phyloP scores from a whole-genome alignment of 805 yeast species.

The Ogataea siamensis region DNA sequence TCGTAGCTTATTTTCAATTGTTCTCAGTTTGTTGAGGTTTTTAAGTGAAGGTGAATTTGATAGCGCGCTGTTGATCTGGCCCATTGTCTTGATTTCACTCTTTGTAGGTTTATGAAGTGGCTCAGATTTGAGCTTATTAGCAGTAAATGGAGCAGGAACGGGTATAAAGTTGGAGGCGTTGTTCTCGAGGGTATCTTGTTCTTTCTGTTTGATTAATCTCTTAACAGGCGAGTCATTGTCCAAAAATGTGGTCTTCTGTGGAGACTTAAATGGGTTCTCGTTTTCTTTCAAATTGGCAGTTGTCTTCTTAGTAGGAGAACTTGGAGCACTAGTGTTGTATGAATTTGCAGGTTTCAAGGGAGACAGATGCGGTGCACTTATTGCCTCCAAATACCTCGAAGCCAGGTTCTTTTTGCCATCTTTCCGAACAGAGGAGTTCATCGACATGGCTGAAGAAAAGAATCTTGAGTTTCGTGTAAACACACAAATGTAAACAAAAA shows the following conservation, averaged over 20 bases:
- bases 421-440: conserved; percentile 19
- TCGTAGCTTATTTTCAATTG: conserved; percentile 30
- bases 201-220: conserved; percentile 34
- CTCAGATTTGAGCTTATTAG: conserved; percentile 1
- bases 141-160: conserved; percentile 21
- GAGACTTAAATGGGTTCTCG: conserved; percentile 26
- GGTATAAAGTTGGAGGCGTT: conserved; percentile 28
- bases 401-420: conserved; percentile 29
- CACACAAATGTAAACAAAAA: conserved; percentile 13
- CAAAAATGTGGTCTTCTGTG: conserved; percentile 4
- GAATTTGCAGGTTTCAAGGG: conserved; percentile 25
- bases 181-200: conserved; percentile 29
- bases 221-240: conserved; percentile 32
- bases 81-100: conserved; percentile 33
- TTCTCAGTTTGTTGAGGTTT: conserved; percentile 32
- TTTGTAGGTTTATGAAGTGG: conserved; percentile 18
- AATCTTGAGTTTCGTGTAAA: conserved; percentile 8
- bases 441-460: conserved; percentile 16
- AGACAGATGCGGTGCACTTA: conserved; percentile 24
- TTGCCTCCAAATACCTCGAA: conserved; percentile 31
- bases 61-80: conserved; percentile 34
- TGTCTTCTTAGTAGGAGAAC: conserved; percentile 12
- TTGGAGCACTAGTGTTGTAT: conserved; percentile 4
- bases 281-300: conserved; percentile 26
- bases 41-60: conserved; percentile 38